A percentile compares a stretch with the other conserved stretches of the same genome.
Evolutionary conservation across 805 yeast species (phyloP).

Genomic region (Nakazawaea ambrosiae): DNA sequence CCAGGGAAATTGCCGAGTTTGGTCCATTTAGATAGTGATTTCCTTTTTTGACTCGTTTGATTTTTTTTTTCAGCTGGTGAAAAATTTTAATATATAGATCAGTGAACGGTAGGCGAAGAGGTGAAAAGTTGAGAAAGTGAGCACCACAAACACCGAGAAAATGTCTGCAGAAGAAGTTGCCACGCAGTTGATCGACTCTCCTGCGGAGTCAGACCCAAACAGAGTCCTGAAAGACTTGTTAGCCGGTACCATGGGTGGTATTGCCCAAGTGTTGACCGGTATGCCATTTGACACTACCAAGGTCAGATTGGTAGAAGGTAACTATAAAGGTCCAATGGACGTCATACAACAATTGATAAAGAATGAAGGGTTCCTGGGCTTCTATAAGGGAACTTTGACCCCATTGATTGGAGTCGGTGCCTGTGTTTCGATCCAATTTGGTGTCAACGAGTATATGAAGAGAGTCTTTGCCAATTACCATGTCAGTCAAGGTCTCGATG

Average conservation of each 20-base stretch:
- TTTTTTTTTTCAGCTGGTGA: background rate
- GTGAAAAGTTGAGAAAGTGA: background rate
- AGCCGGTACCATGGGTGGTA: conserved; percentile 93
- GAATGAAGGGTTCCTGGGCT: conserved; percentile 80
- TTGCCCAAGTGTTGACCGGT: conserved; percentile 91
- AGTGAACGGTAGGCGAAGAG: too few relatives aligned
- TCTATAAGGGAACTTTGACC: conserved; percentile 90
- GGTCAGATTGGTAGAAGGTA: conserved; percentile 78
- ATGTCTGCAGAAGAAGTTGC: conserved; percentile 19
- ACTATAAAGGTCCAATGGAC: conserved; percentile 65
- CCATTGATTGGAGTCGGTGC: conserved; percentile 97
- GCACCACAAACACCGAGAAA: background rate
- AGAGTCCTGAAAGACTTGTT: conserved; percentile 69
- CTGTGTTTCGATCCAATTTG: conserved; percentile 93
- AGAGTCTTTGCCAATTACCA: conserved; percentile 50
- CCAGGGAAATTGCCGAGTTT: too few relatives aligned
- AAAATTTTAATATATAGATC: background rate
- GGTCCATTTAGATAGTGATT: too few relatives aligned
- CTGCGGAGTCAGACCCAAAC: conserved; percentile 21
- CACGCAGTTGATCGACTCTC: conserved; percentile 13
- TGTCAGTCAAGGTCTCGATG: conserved; percentile 30
- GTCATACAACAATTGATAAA: conserved; percentile 64
- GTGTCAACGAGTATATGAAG: conserved; percentile 92
- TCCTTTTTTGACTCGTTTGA: background rate
- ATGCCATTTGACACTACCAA: conserved; percentile 96